Evolutionary conservation across 257 asterid genomes (phyloP).

Genomic region (Gentiana macrophylla): DNA sequence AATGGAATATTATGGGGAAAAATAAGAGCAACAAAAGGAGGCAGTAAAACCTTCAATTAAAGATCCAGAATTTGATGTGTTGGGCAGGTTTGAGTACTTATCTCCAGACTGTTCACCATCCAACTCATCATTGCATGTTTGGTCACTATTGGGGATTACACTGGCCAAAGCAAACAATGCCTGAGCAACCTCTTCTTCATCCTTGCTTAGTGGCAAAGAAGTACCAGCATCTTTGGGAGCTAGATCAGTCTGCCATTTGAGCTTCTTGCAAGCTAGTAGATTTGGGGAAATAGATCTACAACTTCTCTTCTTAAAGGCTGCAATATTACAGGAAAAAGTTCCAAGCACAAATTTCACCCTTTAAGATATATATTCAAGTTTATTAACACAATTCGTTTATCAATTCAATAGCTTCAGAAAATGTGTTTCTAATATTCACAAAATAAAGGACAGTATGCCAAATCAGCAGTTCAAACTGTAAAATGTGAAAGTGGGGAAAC

Average conservation of each 20-base stretch:
- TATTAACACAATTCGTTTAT: not conserved
- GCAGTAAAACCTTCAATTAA: conserved; percentile 27
- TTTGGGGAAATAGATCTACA: conserved; percentile 28
- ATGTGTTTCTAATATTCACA: not conserved
- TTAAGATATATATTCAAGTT: not conserved
- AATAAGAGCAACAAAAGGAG: conserved; percentile 1
- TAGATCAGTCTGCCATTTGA: conserved; percentile 22
- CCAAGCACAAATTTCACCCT: not conserved
- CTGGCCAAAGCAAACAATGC: conserved; percentile 61
- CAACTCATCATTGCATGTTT: conserved; percentile 11
- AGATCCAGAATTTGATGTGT: conserved; percentile 19
- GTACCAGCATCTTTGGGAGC: conserved; percentile 3
- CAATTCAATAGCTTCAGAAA: not conserved
- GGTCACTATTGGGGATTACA: conserved; percentile 30
- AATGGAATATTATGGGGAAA: not conserved
- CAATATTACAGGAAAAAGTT: conserved; percentile 5
- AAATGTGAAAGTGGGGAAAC: not conserved
- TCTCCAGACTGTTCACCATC: conserved; percentile 24
- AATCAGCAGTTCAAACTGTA: not conserved
- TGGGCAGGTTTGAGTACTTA: conserved; percentile 22
- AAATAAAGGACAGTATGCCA: not conserved
- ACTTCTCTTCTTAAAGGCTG: conserved; percentile 59
- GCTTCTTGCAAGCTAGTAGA: conserved; percentile 27
- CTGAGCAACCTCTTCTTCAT: conserved; percentile 90
- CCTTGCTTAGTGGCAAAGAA: conserved; percentile 39